phyloP scores from a whole-genome alignment of 176 grass and related monocot genomes.

The Avena atlantica region DNA sequence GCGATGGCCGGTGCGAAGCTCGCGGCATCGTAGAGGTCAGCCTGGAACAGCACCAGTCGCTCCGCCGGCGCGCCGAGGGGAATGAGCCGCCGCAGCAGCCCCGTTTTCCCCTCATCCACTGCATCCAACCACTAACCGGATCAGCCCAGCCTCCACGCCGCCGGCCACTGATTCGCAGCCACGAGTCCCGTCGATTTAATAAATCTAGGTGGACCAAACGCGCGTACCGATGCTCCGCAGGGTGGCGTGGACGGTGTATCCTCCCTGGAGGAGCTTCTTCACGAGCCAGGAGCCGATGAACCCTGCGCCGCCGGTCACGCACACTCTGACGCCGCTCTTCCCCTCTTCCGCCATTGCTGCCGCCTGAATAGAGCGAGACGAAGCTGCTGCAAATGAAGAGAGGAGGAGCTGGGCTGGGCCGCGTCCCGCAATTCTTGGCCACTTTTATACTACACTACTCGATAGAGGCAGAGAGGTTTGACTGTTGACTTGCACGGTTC shows the following conservation, averaged over 20 bases:
- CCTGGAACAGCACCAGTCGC: constrained; percentile 57
- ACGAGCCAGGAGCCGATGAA: constrained; percentile 58
- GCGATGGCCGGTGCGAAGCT: constrained; percentile 60
- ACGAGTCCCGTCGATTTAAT: too few species aligned
- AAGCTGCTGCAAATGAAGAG: neutral
- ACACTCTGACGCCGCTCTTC: constrained; percentile 10
- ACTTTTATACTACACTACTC: neutral
- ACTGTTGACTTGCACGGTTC: neutral
- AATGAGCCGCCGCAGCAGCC: constrained; percentile 51
- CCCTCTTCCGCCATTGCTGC: constrained; percentile 20
- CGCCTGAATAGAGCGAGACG: neutral
- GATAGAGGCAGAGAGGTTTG: neutral
- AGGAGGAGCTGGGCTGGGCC: neutral
- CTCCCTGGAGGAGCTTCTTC: constrained; percentile 47
- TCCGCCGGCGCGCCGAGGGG: constrained; percentile 37
- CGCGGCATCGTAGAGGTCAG: constrained; percentile 60
- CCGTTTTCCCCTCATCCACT: constrained; percentile 57
- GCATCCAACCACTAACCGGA: neutral
- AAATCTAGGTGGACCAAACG: too few species aligned
- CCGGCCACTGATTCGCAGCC: too few species aligned
- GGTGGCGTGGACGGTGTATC: constrained; percentile 53
- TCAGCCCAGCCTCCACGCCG: neutral
- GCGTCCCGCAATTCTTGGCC: neutral
- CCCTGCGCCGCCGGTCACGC: constrained; percentile 53
- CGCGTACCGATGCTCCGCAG: constrained; percentile 35